These are phyloP conservation scores for Candida sp. DNA, from an alignment of 1,139 yeast species.

Conservation along the genomic window DNA sequence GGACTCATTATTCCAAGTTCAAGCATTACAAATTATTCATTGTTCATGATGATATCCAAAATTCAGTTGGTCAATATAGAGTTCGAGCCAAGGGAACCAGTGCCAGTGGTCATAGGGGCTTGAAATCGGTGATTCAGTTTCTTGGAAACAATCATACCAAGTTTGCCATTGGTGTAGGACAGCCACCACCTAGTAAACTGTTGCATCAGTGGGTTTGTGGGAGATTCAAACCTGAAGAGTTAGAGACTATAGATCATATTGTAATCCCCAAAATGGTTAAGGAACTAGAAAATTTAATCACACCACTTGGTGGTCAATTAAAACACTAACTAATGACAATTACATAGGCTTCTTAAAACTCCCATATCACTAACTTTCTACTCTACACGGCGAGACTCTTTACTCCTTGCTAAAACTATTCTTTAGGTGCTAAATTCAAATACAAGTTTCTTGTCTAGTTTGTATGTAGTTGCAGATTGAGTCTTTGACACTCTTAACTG, in stretches of 20 bases:
- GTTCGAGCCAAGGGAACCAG: constrained; percentile 54
- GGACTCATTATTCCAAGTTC: constrained; percentile 43
- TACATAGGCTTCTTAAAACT: too few species aligned
- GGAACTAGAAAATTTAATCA: constrained; percentile 23
- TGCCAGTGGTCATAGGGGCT: constrained; percentile 79
- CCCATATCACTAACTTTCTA: too few species aligned
- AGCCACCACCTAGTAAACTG: constrained; percentile 50
- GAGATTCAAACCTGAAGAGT: constrained; percentile 37
- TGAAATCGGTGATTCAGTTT: constrained; percentile 48
- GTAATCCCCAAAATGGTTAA: constrained; percentile 37
- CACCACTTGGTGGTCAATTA: too few species aligned
- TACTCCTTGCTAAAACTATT: too few species aligned
- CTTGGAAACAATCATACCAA: constrained; percentile 49
- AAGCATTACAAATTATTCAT: constrained; percentile 39
- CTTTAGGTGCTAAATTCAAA: too few species aligned
- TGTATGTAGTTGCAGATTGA: too few species aligned
- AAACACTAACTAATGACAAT: too few species aligned
- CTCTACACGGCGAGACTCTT: too few species aligned
- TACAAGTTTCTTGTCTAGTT: too few species aligned
- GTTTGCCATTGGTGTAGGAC: constrained; percentile 71
- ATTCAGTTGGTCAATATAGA: constrained; percentile 61
- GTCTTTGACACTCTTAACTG: too few species aligned
- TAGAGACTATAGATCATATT: constrained; percentile 24
- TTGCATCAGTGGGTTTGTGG: constrained; percentile 57
- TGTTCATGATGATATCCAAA: constrained; percentile 73